Conservation (phyloP, 257 asterid genomes). For the Primulina huaijiensis region DNA sequence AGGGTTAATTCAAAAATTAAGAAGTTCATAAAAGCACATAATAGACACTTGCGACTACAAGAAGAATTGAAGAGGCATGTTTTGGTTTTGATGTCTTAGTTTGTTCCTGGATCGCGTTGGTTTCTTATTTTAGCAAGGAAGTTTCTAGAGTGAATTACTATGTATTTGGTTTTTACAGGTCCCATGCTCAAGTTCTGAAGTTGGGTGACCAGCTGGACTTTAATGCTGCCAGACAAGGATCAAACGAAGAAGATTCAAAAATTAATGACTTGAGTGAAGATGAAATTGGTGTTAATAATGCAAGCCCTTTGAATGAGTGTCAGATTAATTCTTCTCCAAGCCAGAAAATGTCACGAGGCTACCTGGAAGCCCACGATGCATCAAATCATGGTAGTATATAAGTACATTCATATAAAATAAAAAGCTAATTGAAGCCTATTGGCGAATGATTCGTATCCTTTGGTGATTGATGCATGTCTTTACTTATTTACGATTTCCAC, state of each 20-base stretch:
- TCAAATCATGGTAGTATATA: constrained; percentile 51
- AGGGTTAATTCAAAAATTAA: constrained; percentile 63
- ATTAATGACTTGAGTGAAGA: constrained; percentile 42
- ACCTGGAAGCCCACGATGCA: constrained; percentile 39
- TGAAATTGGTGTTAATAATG: constrained; percentile 40
- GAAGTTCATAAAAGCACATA: constrained; percentile 75
- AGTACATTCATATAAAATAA: neutral
- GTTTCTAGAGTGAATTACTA: constrained; percentile 16
- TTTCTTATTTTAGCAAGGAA: constrained; percentile 13
- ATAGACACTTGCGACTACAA: constrained; percentile 57
- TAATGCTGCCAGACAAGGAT: constrained; percentile 39
- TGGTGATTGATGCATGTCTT: constrained; percentile 3
- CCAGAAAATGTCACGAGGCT: constrained; percentile 51
- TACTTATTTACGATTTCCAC: neutral
- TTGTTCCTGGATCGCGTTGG: neutral
- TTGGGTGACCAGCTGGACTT: constrained; percentile 63
- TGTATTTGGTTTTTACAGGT: constrained; percentile 47
- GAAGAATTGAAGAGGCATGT: constrained; percentile 81
- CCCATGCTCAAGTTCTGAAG: constrained; percentile 72
- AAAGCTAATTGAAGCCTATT: neutral
- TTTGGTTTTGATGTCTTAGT: constrained; percentile 19
- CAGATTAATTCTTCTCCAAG: constrained; percentile 43
- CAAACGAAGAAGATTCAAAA: constrained; percentile 43
- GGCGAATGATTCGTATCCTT: constrained; percentile 5
- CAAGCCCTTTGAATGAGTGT: constrained; percentile 43